Evolutionary conservation across 345 rosid genomes (phyloP).

Genomic region (Lenwebbia sp.): DNA sequence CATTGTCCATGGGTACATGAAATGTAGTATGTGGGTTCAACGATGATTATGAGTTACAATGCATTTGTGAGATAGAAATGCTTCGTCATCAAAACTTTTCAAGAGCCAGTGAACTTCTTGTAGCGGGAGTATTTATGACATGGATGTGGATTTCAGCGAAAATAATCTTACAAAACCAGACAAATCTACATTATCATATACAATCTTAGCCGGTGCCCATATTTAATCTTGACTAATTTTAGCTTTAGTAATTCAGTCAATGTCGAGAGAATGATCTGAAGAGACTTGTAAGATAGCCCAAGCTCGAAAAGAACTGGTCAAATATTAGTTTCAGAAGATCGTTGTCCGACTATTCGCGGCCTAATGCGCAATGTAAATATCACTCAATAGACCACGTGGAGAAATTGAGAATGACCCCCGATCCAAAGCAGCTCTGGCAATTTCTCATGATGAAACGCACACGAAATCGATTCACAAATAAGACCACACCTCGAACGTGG

Average conservation of each 20-base stretch:
- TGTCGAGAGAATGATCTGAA: rapidly evolving
- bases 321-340: background rate
- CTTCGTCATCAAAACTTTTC: background rate
- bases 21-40: background rate
- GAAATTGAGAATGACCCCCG: background rate
- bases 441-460: background rate
- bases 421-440: background rate
- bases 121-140: background rate
- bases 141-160: too few relatives aligned
- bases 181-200: background rate
- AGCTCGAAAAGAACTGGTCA: background rate
- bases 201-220: rapidly evolving
- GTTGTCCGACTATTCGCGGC: background rate
- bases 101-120: rapidly evolving
- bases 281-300: rapidly evolving
- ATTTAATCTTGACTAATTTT: background rate
- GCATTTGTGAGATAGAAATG: background rate
- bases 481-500: background rate
- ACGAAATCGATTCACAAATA: background rate
- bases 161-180: rapidly evolving
- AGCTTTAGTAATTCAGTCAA: background rate
- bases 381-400: background rate
- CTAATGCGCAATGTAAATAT: background rate
- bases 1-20: background rate
- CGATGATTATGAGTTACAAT: rapidly evolving